A percentile compares a stretch with the other conserved stretches of the same genome.
These are phyloP conservation scores for Amylocystis lapponica DNA, from an alignment of 768 basidiomycete species.

Conservation along the genomic window DNA sequence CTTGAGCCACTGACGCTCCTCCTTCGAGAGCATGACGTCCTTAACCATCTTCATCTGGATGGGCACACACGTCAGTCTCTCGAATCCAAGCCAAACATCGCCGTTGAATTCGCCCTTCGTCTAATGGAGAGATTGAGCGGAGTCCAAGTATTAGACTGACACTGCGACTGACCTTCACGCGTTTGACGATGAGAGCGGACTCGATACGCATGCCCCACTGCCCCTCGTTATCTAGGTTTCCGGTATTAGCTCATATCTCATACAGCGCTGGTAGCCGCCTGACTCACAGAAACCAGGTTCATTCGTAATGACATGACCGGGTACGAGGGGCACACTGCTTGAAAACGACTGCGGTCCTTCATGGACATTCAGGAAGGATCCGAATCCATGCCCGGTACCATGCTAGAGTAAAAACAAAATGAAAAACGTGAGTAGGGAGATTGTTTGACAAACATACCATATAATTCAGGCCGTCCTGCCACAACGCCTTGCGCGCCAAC, in stretches of 20 bases:
- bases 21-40: constrained; percentile 74
- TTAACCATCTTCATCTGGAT: constrained; percentile 91
- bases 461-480: constrained; percentile 83
- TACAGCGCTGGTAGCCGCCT: not conserved
- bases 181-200: constrained; percentile 72
- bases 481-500: constrained; percentile 81
- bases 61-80: constrained; percentile 89
- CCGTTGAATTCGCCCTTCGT: constrained; percentile 70
- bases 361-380: constrained; percentile 80
- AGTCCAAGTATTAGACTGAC: constrained; percentile 1
- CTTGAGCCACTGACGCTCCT: constrained; percentile 85
- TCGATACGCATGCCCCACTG: constrained; percentile 92
- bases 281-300: constrained; percentile 89
- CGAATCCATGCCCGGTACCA: constrained; percentile 89
- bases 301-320: constrained; percentile 91
- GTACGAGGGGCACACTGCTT: constrained; percentile 58
- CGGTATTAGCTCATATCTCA: not conserved
- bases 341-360: constrained; percentile 82
- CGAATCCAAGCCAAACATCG: constrained; percentile 82
- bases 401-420: constrained; percentile 40
- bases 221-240: constrained; percentile 54
- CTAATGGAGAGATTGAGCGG: constrained; percentile 28
- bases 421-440: not conserved
- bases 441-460: constrained; percentile 38
- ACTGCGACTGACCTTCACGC: constrained; percentile 41